Percentiles rank a stretch among this genome's conserved stretches.
phyloP scores from a whole-genome alignment of 345 rosid genomes.

The Salix purpurea region DNA sequence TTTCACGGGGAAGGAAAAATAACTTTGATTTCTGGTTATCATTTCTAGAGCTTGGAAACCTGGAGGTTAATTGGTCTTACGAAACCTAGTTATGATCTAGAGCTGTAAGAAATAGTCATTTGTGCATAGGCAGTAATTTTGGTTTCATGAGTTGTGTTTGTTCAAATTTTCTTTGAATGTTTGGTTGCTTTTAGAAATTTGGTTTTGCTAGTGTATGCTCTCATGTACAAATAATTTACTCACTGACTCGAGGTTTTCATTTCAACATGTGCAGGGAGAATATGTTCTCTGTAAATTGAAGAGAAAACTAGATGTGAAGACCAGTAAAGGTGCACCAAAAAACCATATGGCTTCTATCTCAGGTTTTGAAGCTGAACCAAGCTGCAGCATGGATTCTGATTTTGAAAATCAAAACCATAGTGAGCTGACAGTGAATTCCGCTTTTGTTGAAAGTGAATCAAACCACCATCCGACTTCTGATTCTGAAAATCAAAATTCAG shows the following conservation, averaged over 20 bases:
- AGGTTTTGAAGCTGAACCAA: not conserved
- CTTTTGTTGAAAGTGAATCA: not conserved
- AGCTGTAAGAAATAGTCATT: not conserved
- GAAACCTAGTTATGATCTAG: not conserved
- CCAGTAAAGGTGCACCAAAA: not conserved
- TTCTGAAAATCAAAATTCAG: not conserved
- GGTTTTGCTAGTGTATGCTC: not conserved
- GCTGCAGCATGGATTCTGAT: not conserved
- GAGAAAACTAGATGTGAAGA: slow-evolving; percentile 11
- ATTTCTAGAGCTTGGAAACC: not conserved
- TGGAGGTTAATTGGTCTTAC: not conserved
- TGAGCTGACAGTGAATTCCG: not conserved
- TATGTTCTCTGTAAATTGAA: slow-evolving; percentile 31
- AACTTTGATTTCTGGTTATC: not conserved
- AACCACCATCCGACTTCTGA: not conserved
- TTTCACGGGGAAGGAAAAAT: not conserved
- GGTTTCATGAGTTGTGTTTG: not conserved
- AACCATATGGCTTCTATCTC: not conserved
- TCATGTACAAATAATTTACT: not conserved
- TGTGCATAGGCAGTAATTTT: not conserved
- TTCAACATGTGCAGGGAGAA: slow-evolving; percentile 15
- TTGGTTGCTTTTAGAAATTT: not conserved
- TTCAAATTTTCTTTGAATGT: not conserved
- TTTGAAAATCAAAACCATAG: not conserved
- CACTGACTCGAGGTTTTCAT: not conserved